A percentile compares a stretch with the other conserved stretches of the same genome.
These are phyloP conservation scores for Selaginella moellendorffii DNA, from an alignment of 75 land plant genomes.

Conservation along the genomic window DNA sequence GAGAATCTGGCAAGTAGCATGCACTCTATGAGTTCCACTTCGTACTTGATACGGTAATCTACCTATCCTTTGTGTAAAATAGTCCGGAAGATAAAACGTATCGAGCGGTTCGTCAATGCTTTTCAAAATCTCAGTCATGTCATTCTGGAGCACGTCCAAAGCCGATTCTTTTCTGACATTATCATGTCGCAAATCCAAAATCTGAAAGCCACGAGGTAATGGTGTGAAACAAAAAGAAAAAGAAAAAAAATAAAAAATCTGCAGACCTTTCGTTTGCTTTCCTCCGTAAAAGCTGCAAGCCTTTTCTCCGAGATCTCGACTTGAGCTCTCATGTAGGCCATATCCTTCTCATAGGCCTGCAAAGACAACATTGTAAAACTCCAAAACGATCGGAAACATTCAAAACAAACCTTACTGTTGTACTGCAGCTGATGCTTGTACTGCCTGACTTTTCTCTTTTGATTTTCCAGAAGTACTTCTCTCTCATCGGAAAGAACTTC, in stretches of 20 bases:
- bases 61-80: slow-evolving; percentile 3
- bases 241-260: no score
- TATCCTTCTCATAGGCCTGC: not conserved
- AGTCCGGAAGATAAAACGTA: slow-evolving; percentile 6
- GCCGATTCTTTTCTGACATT: slow-evolving; percentile 1
- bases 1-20: not conserved
- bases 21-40: not conserved
- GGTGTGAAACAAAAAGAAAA: no score
- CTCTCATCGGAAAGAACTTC: slow-evolving; percentile 10
- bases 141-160: slow-evolving; percentile 7
- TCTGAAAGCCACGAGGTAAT: no score
- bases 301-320: not conserved
- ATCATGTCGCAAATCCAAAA: not conserved
- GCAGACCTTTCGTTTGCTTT: not conserved
- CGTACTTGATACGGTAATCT: not conserved
- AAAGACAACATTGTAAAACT: no score
- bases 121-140: slow-evolving; percentile 5
- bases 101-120: slow-evolving; percentile 15
- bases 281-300: not conserved
- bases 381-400: no score
- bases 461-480: slow-evolving; percentile 7
- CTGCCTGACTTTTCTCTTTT: slow-evolving; percentile 5
- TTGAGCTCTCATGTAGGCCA: not conserved
- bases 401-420: not conserved
- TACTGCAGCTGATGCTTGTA: slow-evolving; percentile 7